Evolutionary conservation across 768 basidiomycete species (phyloP).

Genomic region (Scleroderma citrinum): DNA sequence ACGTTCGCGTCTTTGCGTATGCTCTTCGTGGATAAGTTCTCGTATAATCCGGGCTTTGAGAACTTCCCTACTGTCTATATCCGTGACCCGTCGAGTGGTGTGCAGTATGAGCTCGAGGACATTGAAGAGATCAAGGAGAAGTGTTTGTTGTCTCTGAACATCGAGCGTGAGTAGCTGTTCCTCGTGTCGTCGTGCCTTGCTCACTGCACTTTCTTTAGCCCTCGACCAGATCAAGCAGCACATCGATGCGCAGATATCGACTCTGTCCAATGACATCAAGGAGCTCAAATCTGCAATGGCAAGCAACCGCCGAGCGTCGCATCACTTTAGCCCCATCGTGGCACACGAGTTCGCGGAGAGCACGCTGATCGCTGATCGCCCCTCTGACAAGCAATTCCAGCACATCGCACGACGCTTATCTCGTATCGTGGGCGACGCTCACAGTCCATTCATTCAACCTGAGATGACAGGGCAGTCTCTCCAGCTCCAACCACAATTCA

Average conservation of each 20-base stretch:
- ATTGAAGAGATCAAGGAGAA: slow-evolving; percentile 88
- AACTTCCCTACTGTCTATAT: slow-evolving; percentile 96
- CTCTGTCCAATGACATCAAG: slow-evolving; percentile 81
- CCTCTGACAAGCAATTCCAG: slow-evolving; percentile 71
- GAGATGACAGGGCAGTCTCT: slow-evolving; percentile 67
- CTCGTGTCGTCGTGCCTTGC: slow-evolving; percentile 1
- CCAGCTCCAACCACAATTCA: slow-evolving; percentile 55
- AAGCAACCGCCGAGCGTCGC: slow-evolving; percentile 47
- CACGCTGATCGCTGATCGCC: slow-evolving; percentile 59
- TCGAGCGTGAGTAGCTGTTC: slow-evolving; percentile 74
- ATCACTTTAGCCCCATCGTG: slow-evolving; percentile 41
- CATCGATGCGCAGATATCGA: slow-evolving; percentile 86
- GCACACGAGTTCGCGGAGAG: slow-evolving; percentile 57
- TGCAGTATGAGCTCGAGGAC: slow-evolving; percentile 95
- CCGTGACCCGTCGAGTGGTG: slow-evolving; percentile 84
- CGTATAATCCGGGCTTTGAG: slow-evolving; percentile 87
- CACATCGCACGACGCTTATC: slow-evolving; percentile 69
- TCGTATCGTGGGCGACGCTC: slow-evolving; percentile 48
- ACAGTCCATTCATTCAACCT: slow-evolving; percentile 39
- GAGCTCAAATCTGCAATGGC: slow-evolving; percentile 71
- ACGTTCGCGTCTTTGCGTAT: slow-evolving; percentile 74
- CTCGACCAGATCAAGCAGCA: slow-evolving; percentile 99
- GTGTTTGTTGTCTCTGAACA: slow-evolving; percentile 85
- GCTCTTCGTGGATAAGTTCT: slow-evolving; percentile 91
- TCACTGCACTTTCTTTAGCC: slow-evolving; percentile 46